These are phyloP conservation scores for Nicotiana rustica DNA, from an alignment of 305 asterid genomes.

Conservation along the genomic window DNA sequence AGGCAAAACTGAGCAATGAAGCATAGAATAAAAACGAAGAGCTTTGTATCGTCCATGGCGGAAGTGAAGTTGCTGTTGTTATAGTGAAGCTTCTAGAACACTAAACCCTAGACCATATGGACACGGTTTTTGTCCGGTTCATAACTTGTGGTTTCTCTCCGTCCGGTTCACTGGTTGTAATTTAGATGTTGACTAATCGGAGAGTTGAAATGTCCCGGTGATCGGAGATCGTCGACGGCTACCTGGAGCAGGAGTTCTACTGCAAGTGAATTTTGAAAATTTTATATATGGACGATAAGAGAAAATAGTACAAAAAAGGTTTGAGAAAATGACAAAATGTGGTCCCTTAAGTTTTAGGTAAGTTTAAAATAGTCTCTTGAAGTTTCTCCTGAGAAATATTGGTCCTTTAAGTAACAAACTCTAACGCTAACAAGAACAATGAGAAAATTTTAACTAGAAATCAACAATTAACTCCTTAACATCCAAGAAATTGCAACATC, in stretches of 20 bases:
- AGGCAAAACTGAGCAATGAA: slow-evolving; percentile 49
- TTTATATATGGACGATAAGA: not conserved
- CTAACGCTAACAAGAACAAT: too few species aligned
- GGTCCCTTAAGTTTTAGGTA: too few species aligned
- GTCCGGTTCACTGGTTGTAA: not conserved
- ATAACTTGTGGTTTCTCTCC: not conserved
- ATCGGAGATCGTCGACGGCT: slow-evolving; percentile 26
- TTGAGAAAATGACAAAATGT: too few species aligned
- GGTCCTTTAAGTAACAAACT: too few species aligned
- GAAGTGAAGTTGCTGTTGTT: not conserved
- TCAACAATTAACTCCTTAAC: too few species aligned
- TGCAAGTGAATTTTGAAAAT: not conserved
- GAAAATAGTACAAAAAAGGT: not conserved
- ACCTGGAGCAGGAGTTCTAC: not conserved
- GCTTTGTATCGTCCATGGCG: slow-evolving; percentile 22
- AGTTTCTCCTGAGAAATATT: too few species aligned
- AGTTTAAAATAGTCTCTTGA: too few species aligned
- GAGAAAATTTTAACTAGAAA: too few species aligned
- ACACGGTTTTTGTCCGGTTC: slow-evolving; percentile 32
- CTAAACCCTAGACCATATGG: slow-evolving; percentile 58
- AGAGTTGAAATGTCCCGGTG: not conserved
- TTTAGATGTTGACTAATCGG: not conserved
- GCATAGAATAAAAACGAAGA: slow-evolving; percentile 42
- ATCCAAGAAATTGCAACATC: too few species aligned
- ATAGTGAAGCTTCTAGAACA: slow-evolving; percentile 14